Base-by-base conservation (phyloP, 164 flowering plant genomes). In the Nymphaea colorata region DNA sequence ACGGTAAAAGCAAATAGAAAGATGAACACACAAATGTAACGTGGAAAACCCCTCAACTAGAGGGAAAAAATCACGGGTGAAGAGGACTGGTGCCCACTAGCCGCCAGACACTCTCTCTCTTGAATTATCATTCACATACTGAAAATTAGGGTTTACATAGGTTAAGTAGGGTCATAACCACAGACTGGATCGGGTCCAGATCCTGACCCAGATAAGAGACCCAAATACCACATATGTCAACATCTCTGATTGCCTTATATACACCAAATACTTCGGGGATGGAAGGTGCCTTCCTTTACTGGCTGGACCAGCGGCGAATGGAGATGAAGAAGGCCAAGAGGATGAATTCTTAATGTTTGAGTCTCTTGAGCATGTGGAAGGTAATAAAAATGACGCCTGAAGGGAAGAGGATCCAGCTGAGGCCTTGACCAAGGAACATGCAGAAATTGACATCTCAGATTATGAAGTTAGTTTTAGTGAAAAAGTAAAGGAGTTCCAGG, bases 301-400 rank as follows among this genome's bases (percentile, higher is more conserved):
- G 64, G 84, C 87, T 69, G 88, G 85, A 68, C 77, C 86, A 4
- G 64, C 79, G 76, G 86, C 79, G 75, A 78, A 75, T 59, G 80
- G 76, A 66, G 85, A 82, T 41, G 90, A 83, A 65, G 82, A 78
- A 60, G 79, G 82, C 44, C 73, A 74, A 74, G 90, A 86, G 67
- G 91, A 86, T 70, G 86, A 78, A 6, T 89, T 91, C 70, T 88
- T 91, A 62, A 92, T 89, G 73, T 91, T 84, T 64, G 93, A 81
- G 45, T 47, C 72, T 17, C 74, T 80, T 69, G 5, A n/a, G 36
- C 36, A 25, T 25, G 36, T 1, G 36, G 36, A 25, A 6, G 61
- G 41, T 36, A 6, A 1, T 11, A 12, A 41, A 4, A 25, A 18
- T n/a, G 63, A 4, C 3, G 73, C 51, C n/a, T 79, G 68, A 11